Evolutionary conservation across 768 basidiomycete species (phyloP), one percentile per base, ranked within the genome.

Genomic region (Termitomyces bulborhizus): DNA sequence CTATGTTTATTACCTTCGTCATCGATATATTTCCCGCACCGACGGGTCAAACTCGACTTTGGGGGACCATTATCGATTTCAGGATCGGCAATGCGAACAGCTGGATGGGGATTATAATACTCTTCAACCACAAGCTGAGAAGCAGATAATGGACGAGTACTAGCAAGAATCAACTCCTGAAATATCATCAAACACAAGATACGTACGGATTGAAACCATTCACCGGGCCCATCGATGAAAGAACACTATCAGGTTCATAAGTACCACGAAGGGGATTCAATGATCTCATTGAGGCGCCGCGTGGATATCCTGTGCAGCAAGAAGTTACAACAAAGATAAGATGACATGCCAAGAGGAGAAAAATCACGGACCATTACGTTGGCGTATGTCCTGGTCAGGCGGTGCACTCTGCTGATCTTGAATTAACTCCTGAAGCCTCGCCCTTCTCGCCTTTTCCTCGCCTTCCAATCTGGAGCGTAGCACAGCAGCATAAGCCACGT

Each of bases 401-500:
- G 61, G 65, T 60, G 70, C 63, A 55, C 66, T 71, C 59, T 68
- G 71, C 63, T 68, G 69, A 65, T 72, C 71, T 57, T 66, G 69
- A 56, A 68, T 63, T 62, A 62, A 66, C 66, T 70, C 72, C 65
- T 65, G 69, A 60, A 67, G 72, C 53, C 62, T 65, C 37, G 55
- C 60, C 55, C 55, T 65, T 55, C 63, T 66, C 57, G 60, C 55
- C 26, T 51, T 68, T 47, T 72, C 71, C 51, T 75, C 76, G 61
- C 79, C 72, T 62, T 86, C 81, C 63, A 81, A 76, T 58, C 80
- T 78, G 45, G 78, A 72, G 53, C 76, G 76, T 57, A 77, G 71
- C 39, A 83, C 85, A 55, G 86, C 88, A 60, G 88, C 81, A 69
- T 88, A 90, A n/a, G 90, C 91, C 59, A 92, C 87, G 67, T 87